These are phyloP conservation scores for Malania oleifera DNA, from an alignment of 164 flowering plant species.

Conservation along the genomic window DNA sequence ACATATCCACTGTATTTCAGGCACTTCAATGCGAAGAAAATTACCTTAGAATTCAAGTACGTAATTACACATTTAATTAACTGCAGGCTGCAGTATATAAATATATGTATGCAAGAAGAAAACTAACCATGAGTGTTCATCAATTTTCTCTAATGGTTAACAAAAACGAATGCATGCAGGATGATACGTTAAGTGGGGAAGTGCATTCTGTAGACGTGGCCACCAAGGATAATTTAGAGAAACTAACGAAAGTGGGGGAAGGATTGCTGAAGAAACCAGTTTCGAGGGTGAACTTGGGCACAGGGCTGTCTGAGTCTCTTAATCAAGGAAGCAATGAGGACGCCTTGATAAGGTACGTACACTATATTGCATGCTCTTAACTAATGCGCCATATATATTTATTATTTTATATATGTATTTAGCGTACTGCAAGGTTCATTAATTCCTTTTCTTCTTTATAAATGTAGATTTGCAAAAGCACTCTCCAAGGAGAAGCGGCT, in stretches of 20 bases:
- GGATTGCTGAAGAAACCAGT: slow-evolving; percentile 10
- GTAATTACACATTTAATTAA: neutral
- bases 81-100: neutral
- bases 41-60: slow-evolving; percentile 31
- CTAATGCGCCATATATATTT: no score
- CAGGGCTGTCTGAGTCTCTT: slow-evolving; percentile 6
- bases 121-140: no score
- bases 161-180: slow-evolving; percentile 17
- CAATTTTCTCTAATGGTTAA: no score
- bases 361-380: no score
- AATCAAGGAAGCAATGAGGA: slow-evolving; percentile 5
- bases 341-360: slow-evolving; percentile 17
- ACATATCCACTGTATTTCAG: slow-evolving; percentile 18
- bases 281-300: slow-evolving; percentile 13
- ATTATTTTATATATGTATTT: no score
- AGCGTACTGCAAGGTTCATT: no score
- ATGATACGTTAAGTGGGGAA: slow-evolving; percentile 20
- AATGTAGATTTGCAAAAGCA: no score
- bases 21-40: slow-evolving; percentile 15
- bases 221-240: slow-evolving; percentile 14
- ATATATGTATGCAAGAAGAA: no score
- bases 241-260: slow-evolving; percentile 10
- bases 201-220: slow-evolving; percentile 12
- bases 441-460: no score
- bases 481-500: no score